Percentiles rank a stretch among this genome's conserved stretches.
phyloP scores from a whole-genome alignment of 140 eudicot species.

The Bidens hawaiensis region DNA sequence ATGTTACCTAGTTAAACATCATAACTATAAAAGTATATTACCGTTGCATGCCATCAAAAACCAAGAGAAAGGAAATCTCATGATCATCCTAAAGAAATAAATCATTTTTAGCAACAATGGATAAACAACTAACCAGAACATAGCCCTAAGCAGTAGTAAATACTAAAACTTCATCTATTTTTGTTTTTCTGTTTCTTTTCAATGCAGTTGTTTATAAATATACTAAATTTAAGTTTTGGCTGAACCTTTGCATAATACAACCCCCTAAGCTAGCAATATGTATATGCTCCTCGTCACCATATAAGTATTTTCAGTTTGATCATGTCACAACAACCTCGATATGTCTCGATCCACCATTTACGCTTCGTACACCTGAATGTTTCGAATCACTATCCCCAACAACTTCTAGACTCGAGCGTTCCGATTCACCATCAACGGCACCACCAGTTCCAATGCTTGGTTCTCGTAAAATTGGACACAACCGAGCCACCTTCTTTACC shows the following conservation, averaged over 20 bases:
- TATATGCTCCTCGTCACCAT: not conserved
- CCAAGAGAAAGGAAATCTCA: no score
- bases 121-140: no score
- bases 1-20: no score
- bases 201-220: not conserved
- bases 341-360: constrained; percentile 7
- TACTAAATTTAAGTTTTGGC: no score
- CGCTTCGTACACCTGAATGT: constrained; percentile 19
- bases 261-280: not conserved
- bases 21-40: no score
- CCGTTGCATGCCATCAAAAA: no score
- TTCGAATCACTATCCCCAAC: constrained; percentile 24
- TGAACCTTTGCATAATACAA: constrained; percentile 7
- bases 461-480: constrained; percentile 20
- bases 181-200: no score
- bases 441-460: constrained; percentile 6
- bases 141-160: no score
- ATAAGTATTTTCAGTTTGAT: not conserved
- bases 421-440: constrained; percentile 10
- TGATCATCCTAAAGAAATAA: no score
- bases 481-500: constrained; percentile 24
- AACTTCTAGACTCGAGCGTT: constrained; percentile 2
- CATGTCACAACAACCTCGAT: constrained; percentile 25
- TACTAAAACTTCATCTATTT: no score
- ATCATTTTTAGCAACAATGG: no score